Percentiles rank a stretch among this genome's conserved stretches.
Conservation (phyloP, 2,329 filamentous ascomycete genomes). For the Xylariaceae sp. region DNA sequence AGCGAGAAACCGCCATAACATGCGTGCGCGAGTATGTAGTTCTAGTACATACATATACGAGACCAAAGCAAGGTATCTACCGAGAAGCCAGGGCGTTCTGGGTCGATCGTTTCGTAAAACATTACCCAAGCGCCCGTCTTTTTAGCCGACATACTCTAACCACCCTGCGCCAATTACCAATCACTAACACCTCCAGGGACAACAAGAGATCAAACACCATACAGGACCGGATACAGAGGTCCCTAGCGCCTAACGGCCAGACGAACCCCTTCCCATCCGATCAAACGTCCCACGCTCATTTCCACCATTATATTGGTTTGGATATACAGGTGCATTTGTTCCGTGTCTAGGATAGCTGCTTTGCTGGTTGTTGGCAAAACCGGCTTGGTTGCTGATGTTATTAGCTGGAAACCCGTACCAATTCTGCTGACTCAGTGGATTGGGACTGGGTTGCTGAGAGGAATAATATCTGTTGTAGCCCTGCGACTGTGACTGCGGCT, state of each 20-base stretch:
- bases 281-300: constrained; percentile 30
- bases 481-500: constrained; percentile 18
- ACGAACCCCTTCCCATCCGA: constrained; percentile 21
- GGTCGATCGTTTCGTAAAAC: background rate
- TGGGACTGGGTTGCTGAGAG: constrained; percentile 24
- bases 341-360: constrained; percentile 22
- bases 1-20: background rate
- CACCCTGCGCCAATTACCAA: background rate
- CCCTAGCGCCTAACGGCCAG: constrained; percentile 18
- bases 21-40: background rate
- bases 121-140: background rate
- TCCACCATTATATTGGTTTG: constrained; percentile 20
- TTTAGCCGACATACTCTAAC: background rate
- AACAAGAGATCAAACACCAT: background rate
- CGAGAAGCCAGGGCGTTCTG: background rate
- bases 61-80: background rate
- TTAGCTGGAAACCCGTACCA: constrained; percentile 33
- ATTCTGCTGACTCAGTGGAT: constrained; percentile 27
- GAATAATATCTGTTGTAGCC: constrained; percentile 26
- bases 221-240: background rate
- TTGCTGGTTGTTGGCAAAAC: constrained; percentile 23
- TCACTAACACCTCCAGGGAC: background rate
- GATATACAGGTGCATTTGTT: constrained; percentile 20
- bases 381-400: constrained; percentile 21
- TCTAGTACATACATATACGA: background rate